Base-by-base conservation (phyloP, 2,329 filamentous ascomycete species). In the Coniochaeta ligniaria region DNA sequence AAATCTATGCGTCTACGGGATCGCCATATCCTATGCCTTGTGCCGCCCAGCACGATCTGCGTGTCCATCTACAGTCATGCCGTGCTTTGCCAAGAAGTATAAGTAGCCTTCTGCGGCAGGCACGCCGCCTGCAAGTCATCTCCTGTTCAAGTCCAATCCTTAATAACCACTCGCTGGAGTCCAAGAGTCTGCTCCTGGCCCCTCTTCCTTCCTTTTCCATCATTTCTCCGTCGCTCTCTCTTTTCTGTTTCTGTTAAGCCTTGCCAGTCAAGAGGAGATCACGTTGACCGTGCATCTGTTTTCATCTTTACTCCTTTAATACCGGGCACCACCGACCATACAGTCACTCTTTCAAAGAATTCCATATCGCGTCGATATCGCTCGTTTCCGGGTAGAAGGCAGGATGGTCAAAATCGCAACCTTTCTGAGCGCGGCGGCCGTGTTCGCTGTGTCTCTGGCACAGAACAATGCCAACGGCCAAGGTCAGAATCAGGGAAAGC, bases 401-500 rank as follows among this genome's bases (percentile, higher is more conserved):
- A 56, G 54, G 54, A 56, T 56, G 54, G 54, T 56, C 33, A 56
- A 28, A 36, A 22, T 56, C 35, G 26, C 54, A 38, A 36, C 31
- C 31, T 26, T 56, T 3, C n/a, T 56, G 31, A 26, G 31, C 54
- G 31, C 54, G 26, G 54, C 54, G 12, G 54, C 54, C 12, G n/a
- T 56, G 17, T 26, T 56, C 16, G 31, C 54, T 26, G 54, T 56
- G 28, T 24, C 54, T 11, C n/a, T 38, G 31, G 54, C 54, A 14
- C 54, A 56, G 26, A 38, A 56, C 31, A 56, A 56, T 17, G 33
- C 31, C 17, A 56, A 56, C 31, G 33, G 58, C 58, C 59, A 28
- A 54, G 60, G 16, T 38, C 50, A 63, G 62, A 57, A 61, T 63
- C 57, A 64, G 47, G 47, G 11, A 17, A 26, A 52, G 24, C 24